Percentiles rank a stretch among this genome's conserved stretches.
Evolutionary conservation across 1,139 yeast species (phyloP).

Genomic region (Ashbya aceris): DNA sequence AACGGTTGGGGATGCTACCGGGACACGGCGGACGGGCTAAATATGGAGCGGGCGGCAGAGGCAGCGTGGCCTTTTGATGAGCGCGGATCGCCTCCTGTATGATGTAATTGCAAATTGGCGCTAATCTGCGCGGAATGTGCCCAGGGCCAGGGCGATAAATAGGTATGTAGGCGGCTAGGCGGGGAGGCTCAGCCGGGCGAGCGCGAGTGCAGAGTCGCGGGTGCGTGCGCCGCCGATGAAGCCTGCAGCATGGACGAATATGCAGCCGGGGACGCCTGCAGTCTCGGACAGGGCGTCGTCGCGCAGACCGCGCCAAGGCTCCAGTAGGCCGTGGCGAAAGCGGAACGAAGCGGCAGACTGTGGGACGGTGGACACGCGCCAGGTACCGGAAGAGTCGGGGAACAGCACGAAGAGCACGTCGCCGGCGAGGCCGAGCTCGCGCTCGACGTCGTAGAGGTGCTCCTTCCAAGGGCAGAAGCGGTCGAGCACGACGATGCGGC

Average conservation of each 20-base stretch:
- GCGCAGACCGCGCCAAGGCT: conserved; percentile 86
- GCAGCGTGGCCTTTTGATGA: too few relatives aligned
- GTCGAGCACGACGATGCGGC: conserved; percentile 56
- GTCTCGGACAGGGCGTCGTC: conserved; percentile 68
- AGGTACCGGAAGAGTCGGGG: conserved; percentile 58
- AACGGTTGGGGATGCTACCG: too few relatives aligned
- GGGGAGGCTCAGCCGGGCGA: conserved; percentile 50
- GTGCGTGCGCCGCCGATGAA: conserved; percentile 92
- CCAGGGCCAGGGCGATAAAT: too few relatives aligned
- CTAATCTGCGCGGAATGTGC: too few relatives aligned
- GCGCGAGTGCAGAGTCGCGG: conserved; percentile 62
- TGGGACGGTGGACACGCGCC: conserved; percentile 92
- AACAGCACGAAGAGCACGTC: conserved; percentile 69
- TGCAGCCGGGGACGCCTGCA: conserved; percentile 75
- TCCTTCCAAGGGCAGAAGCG: conserved; percentile 92
- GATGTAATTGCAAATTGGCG: too few relatives aligned
- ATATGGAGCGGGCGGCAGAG: too few relatives aligned
- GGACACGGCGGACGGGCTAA: too few relatives aligned
- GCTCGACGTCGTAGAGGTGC: conserved; percentile 70
- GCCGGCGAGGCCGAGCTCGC: conserved; percentile 45
- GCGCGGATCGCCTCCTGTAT: too few relatives aligned
- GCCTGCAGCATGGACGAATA: conserved; percentile 93
- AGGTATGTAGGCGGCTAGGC: too few relatives aligned
- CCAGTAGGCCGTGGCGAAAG: conserved; percentile 81
- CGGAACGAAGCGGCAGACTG: conserved; percentile 65